These are phyloP conservation scores for Hygrophorus pudorinus DNA, from an alignment of 768 basidiomycete genomes.

Conservation along the genomic window DNA sequence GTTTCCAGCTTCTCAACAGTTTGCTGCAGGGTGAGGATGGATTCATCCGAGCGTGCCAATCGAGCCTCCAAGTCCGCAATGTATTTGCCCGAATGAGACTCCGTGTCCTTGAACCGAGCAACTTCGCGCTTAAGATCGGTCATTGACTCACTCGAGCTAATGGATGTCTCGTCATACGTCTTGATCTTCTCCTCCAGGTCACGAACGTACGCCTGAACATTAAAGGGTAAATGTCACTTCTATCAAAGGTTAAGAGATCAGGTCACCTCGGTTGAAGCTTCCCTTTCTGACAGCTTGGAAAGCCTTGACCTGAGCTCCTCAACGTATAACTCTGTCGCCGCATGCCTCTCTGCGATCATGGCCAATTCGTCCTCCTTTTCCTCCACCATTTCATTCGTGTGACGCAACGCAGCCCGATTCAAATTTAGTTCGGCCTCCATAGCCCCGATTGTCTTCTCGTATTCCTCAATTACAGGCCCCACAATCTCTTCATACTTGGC, in stretches of 20 bases:
- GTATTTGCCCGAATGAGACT: slow-evolving; percentile 64
- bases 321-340: slow-evolving; percentile 76
- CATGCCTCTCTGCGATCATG: slow-evolving; percentile 55
- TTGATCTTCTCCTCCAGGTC: slow-evolving; percentile 92
- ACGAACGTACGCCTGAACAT: slow-evolving; percentile 72
- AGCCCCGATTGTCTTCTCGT: slow-evolving; percentile 92
- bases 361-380: slow-evolving; percentile 82
- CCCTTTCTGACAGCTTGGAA: slow-evolving; percentile 77
- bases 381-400: slow-evolving; percentile 87
- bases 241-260: not conserved
- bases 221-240: slow-evolving; percentile 10
- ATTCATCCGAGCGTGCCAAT: slow-evolving; percentile 70
- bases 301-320: slow-evolving; percentile 77
- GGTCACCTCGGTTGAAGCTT: slow-evolving; percentile 83
- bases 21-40: slow-evolving; percentile 54
- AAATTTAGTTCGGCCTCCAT: slow-evolving; percentile 90
- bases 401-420: slow-evolving; percentile 76
- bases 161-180: slow-evolving; percentile 67
- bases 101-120: slow-evolving; percentile 62
- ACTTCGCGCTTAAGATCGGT: slow-evolving; percentile 81
- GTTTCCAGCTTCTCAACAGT: slow-evolving; percentile 69
- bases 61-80: slow-evolving; percentile 82
- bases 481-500: slow-evolving; percentile 88
- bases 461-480: slow-evolving; percentile 96
- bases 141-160: slow-evolving; percentile 70